Evolutionary conservation across 768 basidiomycete genomes (phyloP), one percentile per base, ranked within the genome.

Genomic region (Russula virescens): DNA sequence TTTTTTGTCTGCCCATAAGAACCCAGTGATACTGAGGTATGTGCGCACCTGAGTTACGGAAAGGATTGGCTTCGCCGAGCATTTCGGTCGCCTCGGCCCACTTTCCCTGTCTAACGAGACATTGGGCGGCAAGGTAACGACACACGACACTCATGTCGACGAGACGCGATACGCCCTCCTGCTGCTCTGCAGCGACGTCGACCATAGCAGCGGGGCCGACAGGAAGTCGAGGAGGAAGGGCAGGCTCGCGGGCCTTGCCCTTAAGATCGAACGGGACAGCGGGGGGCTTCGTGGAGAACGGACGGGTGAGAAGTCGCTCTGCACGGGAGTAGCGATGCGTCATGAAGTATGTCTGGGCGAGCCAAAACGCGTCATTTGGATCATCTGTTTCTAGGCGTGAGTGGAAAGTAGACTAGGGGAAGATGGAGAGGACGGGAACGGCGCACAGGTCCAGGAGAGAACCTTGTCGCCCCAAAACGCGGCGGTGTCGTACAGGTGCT

Each of bases 401-500:
- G 53, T 35, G 13, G 50, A 14, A 64, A 21, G 50, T 16, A 16
- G 19, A 13, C 38, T n/a, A 43, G 19, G 25, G 5, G 26, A 21
- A 23, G 23, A 23, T 45, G 42, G 58, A 25, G 9, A 42, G 18
- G 62, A 55, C 60, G 64, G 10, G 43, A 61, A 31, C 45, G 58
- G 75, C 74, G 71, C 71, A 98, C 96, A 90, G 34, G 97, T 98
- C 92, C 94, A 95, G 64, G 84, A 90, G 51, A 98, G 79, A 50
- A 98, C 86, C 74, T 99, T 98, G 77, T 96, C 94, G 5, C 97
- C 97, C 97, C 97, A 99, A 72, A 98, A 98, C 6, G 90, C 88
- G 3, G 97, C 96, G 0, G 95, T 97, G 66, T 94, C 91, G 74
- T 98, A 97, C 14, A 99, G 77, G 79, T 99, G 97, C 74, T 98